phyloP scores from a whole-genome alignment of 129 eudicot genomes.

The Helichrysum umbraculigerum region DNA sequence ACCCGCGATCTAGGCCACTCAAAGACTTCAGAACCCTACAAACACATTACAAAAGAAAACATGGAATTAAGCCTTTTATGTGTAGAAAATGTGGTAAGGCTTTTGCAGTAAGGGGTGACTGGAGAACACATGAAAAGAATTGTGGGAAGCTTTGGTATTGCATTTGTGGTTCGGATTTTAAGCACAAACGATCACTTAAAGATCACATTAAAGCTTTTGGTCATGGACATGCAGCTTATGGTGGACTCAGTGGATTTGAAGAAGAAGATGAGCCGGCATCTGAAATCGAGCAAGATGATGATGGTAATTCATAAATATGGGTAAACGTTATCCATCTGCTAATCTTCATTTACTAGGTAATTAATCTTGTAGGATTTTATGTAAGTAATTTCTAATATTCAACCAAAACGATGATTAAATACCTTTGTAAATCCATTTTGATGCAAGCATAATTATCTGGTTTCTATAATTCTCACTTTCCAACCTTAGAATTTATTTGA shows the following conservation, averaged over 20 bases:
- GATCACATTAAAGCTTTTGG: slow-evolving; percentile 72
- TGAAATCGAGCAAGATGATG: slow-evolving; percentile 70
- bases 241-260: slow-evolving; percentile 46
- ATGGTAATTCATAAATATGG: slow-evolving; percentile 31
- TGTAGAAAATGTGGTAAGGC: slow-evolving; percentile 67
- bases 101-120: slow-evolving; percentile 69
- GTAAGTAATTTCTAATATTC: slow-evolving; percentile 29
- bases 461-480: neutral
- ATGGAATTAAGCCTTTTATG: slow-evolving; percentile 71
- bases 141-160: slow-evolving; percentile 85
- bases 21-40: slow-evolving; percentile 76
- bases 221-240: slow-evolving; percentile 61
- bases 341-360: slow-evolving; percentile 15
- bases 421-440: slow-evolving; percentile 23
- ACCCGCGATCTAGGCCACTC: slow-evolving; percentile 64
- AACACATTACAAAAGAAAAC: slow-evolving; percentile 75
- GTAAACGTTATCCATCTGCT: slow-evolving; percentile 9
- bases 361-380: slow-evolving; percentile 15
- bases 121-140: slow-evolving; percentile 86
- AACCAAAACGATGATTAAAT: slow-evolving; percentile 23
- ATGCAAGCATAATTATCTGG: slow-evolving; percentile 8
- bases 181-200: slow-evolving; percentile 72
- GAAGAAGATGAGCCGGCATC: slow-evolving; percentile 72
- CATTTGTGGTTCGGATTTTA: slow-evolving; percentile 72
- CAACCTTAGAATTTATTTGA: neutral